Evolutionary conservation across 768 basidiomycete species (phyloP), one percentile per base, ranked within the genome.

Genomic region (Boletus reticuloceps): DNA sequence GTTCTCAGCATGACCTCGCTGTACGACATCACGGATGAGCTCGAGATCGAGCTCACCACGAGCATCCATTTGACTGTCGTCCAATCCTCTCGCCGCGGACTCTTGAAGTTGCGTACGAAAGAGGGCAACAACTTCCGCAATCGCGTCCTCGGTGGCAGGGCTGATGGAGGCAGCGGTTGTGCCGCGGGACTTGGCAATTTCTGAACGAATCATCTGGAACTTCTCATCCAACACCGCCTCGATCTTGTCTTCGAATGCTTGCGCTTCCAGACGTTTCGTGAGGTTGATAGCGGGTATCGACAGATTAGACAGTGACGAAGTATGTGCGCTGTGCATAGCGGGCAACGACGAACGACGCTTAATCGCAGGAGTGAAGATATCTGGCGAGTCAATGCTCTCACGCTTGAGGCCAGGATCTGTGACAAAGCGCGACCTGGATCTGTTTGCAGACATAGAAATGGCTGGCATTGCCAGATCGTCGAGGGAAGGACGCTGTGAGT

Each of bases 1-100:
- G n/a, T 84, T 70, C 54, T 88, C 82, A 38, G 79, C 75, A 36
- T 89, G 84, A 13, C 83, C 82, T 60, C 88, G 80, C 58, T 89
- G 82, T 20, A 93, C 75, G 37, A 84, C 75, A 55, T 83, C 83
- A 63, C 80, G 86, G 64, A 93, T 79, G 57, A 89, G 73, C 64
- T 90, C 86, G 66, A 90, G 83, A 70, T 92, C 90, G 25, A 91
- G 71, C 59, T 92, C 89, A 19, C 86, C 88, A 31, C 83, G 82
- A 22, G 86, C 88, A 62, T 90, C 88, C 72, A 82, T 74, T 61
- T 82, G 83, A 56, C 79, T 81, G 52, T 86, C 84, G 20, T 88
- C 85, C 47, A 79, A 57, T 19, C 79, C 77, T 43, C 79, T 78
- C 8, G 75, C 74, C 0, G 85, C 82, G 9, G 83, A 82, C 39